Base-by-base conservation (phyloP, 164 flowering plant genomes). In the Platanus orientalis region DNA sequence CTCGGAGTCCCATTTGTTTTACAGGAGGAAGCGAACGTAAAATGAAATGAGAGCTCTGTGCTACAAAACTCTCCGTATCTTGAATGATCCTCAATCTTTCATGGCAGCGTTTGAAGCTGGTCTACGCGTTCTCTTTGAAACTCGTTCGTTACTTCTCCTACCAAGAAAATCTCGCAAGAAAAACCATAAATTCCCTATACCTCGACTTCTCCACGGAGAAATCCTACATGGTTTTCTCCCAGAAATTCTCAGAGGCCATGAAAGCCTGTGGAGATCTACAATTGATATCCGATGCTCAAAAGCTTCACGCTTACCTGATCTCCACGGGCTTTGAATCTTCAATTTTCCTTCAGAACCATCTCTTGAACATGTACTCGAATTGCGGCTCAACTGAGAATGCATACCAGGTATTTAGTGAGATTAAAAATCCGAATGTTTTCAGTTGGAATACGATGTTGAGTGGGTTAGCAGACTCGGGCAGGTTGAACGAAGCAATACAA, bases 331-430 rank as follows among this genome's bases (percentile, higher is more conserved):
- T 79, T 20, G 62, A 56, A n/a, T 64, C 78, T 21, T 78, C 83
- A 0, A 48, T 71, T 69, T 83, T 81, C 61, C 75, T 81, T n/a
- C 84, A 73, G 47, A 83, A 83, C 73, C 75, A 75, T 60, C 76
- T 83, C 25, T 42, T 81, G 44, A 61, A 73, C 66, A 58, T 71
- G 75, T 81, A 83, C 71, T 77, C 75, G 1, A 74, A 67, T 19
- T 83, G 80, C 59, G 75, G 69, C 13, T 67, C 61, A 20, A 63
- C 76, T 1, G 64, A 68, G 16, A 78, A 81, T n/a, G 77, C 80
- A 42, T 20, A 25, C 0, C 60, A 54, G 7, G 77, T 74, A 19
- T 80, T 80, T 54, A 0, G 42, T 14, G 59, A 45, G 3, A 78
- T 73, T 19, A 6, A 60, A 32, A 26, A 40, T 32, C 80, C 60